These are phyloP conservation scores for Apiotrichum laibachii DNA, from an alignment of 1,284 basidiomycete genomes.

Conservation along the genomic window DNA sequence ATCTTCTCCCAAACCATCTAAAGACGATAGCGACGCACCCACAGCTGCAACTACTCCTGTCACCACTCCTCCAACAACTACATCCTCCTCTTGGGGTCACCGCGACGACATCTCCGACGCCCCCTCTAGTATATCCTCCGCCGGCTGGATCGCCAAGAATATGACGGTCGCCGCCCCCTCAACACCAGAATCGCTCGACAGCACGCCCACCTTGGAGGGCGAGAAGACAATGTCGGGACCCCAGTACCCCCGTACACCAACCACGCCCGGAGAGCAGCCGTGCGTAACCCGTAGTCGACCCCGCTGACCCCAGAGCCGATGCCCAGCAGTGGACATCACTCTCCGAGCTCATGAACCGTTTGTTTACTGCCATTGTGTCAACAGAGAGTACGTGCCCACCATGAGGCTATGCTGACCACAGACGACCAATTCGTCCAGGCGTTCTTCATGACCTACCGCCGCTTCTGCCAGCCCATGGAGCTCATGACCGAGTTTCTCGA, in stretches of 20 bases:
- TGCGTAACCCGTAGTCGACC: no score
- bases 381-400: conserved; percentile 32
- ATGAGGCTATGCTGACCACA: background rate
- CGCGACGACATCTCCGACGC: conserved; percentile 26
- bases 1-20: background rate
- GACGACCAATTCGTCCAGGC: conserved; percentile 41
- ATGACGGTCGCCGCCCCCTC: conserved; percentile 1
- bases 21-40: conserved; percentile 1
- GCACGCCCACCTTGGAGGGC: conserved; percentile 11
- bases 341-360: conserved; percentile 36
- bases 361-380: conserved; percentile 44
- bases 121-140: conserved; percentile 32
- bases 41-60: background rate
- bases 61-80: conserved; percentile 3
- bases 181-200: conserved; percentile 1
- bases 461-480: conserved; percentile 42
- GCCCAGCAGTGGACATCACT: conserved; percentile 10
- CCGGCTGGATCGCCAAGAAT: conserved; percentile 32
- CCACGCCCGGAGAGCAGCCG: background rate
- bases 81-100: background rate
- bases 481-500: conserved; percentile 43
- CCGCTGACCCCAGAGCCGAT: conserved; percentile 2
- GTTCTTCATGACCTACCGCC: conserved; percentile 49
- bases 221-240: conserved; percentile 1
- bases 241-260: conserved; percentile 3